phyloP scores from a whole-genome alignment of 805 yeast species.

The Candida patagonica region DNA sequence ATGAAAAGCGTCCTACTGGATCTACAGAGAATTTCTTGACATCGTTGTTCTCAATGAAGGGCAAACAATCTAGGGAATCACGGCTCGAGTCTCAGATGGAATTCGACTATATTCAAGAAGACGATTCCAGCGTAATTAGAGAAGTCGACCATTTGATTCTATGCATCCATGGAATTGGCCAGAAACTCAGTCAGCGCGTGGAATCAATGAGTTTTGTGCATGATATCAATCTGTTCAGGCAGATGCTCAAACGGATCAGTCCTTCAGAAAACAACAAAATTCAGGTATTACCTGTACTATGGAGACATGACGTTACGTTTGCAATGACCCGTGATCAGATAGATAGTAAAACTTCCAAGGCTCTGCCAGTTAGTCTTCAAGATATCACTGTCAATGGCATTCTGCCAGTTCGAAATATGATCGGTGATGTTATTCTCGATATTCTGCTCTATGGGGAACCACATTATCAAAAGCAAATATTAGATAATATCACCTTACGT shows the following conservation, averaged over 20 bases:
- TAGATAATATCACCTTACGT: conserved; percentile 50
- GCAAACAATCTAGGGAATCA: conserved; percentile 1
- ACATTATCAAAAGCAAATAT: conserved; percentile 49
- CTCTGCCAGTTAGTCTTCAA: conserved; percentile 33
- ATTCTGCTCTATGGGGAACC: conserved; percentile 69
- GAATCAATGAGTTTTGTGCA: conserved; percentile 83
- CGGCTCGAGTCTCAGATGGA: conserved; percentile 20
- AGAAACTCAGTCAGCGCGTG: conserved; percentile 64
- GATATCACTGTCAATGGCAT: conserved; percentile 72
- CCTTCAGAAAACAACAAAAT: conserved; percentile 28
- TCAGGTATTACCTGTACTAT: conserved; percentile 83
- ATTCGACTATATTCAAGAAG: conserved; percentile 16
- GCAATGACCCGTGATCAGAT: conserved; percentile 15
- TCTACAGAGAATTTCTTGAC: conserved; percentile 1
- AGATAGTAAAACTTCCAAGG: conserved; percentile 7
- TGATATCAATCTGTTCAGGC: conserved; percentile 56
- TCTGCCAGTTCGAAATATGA: conserved; percentile 56
- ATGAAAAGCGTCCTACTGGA: background rate
- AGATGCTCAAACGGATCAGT: conserved; percentile 11
- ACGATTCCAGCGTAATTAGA: conserved; percentile 15
- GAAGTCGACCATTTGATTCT: conserved; percentile 57
- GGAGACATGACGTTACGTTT: conserved; percentile 58
- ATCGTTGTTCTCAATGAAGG: conserved; percentile 1
- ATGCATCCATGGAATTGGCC: conserved; percentile 96
- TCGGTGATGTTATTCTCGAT: conserved; percentile 85